Percentiles rank a stretch among this genome's conserved stretches.
phyloP scores from a whole-genome alignment of 768 basidiomycete species.

The Russula emetica region DNA sequence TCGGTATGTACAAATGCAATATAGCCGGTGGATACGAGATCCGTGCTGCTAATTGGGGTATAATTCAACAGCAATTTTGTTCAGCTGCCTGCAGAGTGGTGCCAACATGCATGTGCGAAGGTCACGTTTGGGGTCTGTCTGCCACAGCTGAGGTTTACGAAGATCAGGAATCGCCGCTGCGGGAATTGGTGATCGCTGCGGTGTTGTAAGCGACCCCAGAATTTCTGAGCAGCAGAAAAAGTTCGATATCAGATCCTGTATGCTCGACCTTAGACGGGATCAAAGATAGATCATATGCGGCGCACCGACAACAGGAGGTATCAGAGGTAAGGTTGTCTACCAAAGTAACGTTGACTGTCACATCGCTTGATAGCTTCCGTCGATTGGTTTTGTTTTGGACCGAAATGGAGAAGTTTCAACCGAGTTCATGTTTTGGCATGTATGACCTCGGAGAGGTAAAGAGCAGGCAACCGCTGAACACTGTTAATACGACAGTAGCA shows the following conservation, averaged over 20 bases:
- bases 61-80: slow-evolving; percentile 1
- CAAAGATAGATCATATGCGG: background rate
- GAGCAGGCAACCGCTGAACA: background rate
- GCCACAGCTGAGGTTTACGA: slow-evolving; percentile 5
- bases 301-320: slow-evolving; percentile 4
- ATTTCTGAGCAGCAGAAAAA: slow-evolving; percentile 10
- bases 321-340: background rate
- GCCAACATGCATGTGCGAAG: slow-evolving; percentile 11
- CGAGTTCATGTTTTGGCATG: slow-evolving; percentile 3
- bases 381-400: background rate
- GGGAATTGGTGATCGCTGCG: slow-evolving; percentile 14
- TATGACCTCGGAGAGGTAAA: background rate
- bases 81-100: slow-evolving; percentile 10
- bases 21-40: slow-evolving; percentile 1
- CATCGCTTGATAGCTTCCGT: slow-evolving; percentile 8
- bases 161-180: slow-evolving; percentile 19
- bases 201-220: slow-evolving; percentile 3
- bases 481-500: background rate
- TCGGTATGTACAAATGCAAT: slow-evolving; percentile 1
- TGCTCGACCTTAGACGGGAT: background rate
- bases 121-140: slow-evolving; percentile 14
- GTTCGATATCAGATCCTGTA: background rate
- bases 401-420: background rate
- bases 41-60: slow-evolving; percentile 17
- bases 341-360: slow-evolving; percentile 1